Evolutionary conservation across 2,329 filamentous ascomycete genomes (phyloP), one percentile per base, ranked within the genome.

Genomic region (Colletotrichum liriopes): DNA sequence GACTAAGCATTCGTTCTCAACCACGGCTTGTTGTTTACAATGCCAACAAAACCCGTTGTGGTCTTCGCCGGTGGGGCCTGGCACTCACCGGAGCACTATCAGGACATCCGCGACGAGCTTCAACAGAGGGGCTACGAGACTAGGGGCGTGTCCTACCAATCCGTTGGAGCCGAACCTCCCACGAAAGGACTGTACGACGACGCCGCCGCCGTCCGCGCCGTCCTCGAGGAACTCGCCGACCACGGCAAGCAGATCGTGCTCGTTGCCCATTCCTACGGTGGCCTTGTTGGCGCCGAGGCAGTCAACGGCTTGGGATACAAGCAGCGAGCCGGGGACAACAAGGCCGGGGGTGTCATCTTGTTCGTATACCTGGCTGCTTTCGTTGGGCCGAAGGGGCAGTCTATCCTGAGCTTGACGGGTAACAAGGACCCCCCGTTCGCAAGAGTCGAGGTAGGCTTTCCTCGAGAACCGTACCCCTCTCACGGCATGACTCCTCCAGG

Each of bases 201-300:
- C 67, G 78, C 79, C 2, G 70, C 75, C 0, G 78, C 77, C 5
- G 76, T 83, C 8, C 77, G 79, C 8, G 20, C 54, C 0, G 70
- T 74, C 0, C 39, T 83, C 32, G 56, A 75, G 20, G 60, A 66
- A 3, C 77, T 85, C 7, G 75, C 77, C 5, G 79, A 80, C 20
- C 62, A 76, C 2, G 81, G 81, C 9, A 82, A 83, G 45, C 78
- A 85, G n/a, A 80, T 86, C 8, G 74, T 86, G 0, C 78, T 86
- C 1, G 74, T 83, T 4, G 78, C 80, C 5, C 84, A 87, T 71
- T 85, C 82, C 1, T 86, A 84, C 75, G 81, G 82, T 18, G 85
- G 84, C 8, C 75, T 84, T 0, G 77, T 84, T 0, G 80, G 79
- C 4, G 78, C 79, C 29, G 81, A 81, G 47, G 84, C 82, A 0